phyloP scores from a whole-genome alignment of 371 early-diverging fungal genomes.

The Funneliformis caledonium region DNA sequence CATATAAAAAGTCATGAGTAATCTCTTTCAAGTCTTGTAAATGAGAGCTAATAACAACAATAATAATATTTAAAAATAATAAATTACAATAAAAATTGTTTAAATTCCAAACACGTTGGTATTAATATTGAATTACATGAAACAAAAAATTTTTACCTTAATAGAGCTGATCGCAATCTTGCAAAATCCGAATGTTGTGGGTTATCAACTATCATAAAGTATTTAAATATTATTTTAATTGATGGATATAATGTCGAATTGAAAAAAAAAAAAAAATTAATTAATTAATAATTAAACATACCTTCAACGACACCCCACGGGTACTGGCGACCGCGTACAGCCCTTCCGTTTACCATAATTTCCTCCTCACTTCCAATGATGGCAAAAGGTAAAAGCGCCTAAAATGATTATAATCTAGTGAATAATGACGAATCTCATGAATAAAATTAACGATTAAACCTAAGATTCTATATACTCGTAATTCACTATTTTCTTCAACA shows the following conservation, averaged over 20 bases:
- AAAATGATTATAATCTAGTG: neutral
- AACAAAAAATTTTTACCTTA: slow-evolving; percentile 57
- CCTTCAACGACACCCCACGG: slow-evolving; percentile 99
- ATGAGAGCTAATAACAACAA: slow-evolving; percentile 69
- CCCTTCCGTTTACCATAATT: slow-evolving; percentile 73
- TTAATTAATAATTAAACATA: slow-evolving; percentile 28
- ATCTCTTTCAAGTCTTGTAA: slow-evolving; percentile 94
- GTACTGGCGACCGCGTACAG: slow-evolving; percentile 94
- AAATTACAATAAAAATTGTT: neutral
- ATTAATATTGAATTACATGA: neutral
- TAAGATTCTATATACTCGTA: slow-evolving; percentile 56
- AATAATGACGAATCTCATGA: neutral
- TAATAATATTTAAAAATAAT: slow-evolving; percentile 19
- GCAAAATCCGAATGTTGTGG: slow-evolving; percentile 97
- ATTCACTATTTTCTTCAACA: slow-evolving; percentile 93
- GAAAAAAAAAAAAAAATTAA: neutral
- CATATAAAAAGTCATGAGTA: slow-evolving; percentile 94
- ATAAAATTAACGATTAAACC: neutral
- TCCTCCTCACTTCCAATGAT: slow-evolving; percentile 97
- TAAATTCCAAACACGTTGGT: neutral
- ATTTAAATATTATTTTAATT: neutral
- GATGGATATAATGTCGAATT: neutral
- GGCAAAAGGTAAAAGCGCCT: slow-evolving; percentile 93
- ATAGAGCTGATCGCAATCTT: slow-evolving; percentile 88
- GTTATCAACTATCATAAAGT: slow-evolving; percentile 64